Base-by-base conservation (phyloP, 2,329 filamentous ascomycete genomes). In the Pseudogymnoascus sp. region DNA sequence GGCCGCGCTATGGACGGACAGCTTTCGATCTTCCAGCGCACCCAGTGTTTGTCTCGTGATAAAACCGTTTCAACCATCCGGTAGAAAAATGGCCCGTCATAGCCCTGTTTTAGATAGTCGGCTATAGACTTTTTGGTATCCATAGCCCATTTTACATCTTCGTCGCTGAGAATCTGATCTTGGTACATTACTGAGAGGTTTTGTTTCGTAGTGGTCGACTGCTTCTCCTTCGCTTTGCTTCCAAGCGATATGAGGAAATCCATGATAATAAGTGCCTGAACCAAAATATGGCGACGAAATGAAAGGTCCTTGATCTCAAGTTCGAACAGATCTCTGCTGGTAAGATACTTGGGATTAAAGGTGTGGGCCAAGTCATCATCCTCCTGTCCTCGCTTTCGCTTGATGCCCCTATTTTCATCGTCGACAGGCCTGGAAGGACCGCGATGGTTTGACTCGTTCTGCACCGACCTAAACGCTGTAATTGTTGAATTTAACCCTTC, bases 311-410 rank as follows among this genome's bases (percentile, higher is more conserved):
- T 92, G 65, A 97, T 88, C 89, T 99, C 94, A 51, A 99, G 84
- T 70, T 95, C 91, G 74, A 99, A 99, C 1, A 99, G 80, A 73
- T 99, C 95, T 66, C 89, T 84, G 74, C 92, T 97, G n/a, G 94
- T 99, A 15, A 99, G 82, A 73, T 99, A 99, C 72, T 97, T 99
- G 1, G 95, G 93, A 70, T 99, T 99, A 77, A 96, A 97, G 25
- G 84, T 87, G 71, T 85, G 88, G 25, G 86, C 81, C 59, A 87
- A 77, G 64, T 88, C 86, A 61, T 84, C 82, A 59, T 84, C 80
- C 6, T 84, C 83, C 60, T 84, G 81, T 9, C 82, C 80, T 44
- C 83, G 80, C 73, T 92, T 95, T 62, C 91, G 84, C 75, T 92
- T 96, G 31, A 73, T 76, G 4, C 84, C 84, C 66, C 82, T 83